phyloP scores from a whole-genome alignment of 495 filamentous ascomycete species.

The Parmelia sp. region DNA sequence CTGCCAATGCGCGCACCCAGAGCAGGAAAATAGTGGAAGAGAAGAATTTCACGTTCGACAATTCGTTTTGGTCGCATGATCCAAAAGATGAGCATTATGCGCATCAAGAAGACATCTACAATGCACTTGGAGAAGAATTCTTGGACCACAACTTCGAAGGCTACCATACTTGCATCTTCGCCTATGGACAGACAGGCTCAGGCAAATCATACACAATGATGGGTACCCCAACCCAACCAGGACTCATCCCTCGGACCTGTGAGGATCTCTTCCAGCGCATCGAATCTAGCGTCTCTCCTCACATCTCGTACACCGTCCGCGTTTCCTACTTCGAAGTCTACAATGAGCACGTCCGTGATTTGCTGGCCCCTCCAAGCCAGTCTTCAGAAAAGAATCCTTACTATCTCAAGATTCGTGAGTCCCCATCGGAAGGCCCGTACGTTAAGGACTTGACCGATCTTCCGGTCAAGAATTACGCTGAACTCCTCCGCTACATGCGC shows the following conservation, averaged over 20 bases:
- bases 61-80: slow-evolving; percentile 93
- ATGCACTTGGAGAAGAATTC: slow-evolving; percentile 90
- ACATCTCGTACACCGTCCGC: slow-evolving; percentile 91
- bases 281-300: slow-evolving; percentile 71
- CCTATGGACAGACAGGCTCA: slow-evolving; percentile 95
- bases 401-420: slow-evolving; percentile 96
- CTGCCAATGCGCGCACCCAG: slow-evolving; percentile 60
- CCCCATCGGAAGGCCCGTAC: slow-evolving; percentile 91
- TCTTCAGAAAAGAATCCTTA: slow-evolving; percentile 57
- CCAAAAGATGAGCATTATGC: slow-evolving; percentile 67
- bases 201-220: slow-evolving; percentile 99
- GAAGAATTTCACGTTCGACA: slow-evolving; percentile 92
- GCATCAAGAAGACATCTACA: slow-evolving; percentile 88
- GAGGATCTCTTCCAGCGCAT: slow-evolving; percentile 95
- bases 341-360: slow-evolving; percentile 96
- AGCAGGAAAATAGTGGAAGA: slow-evolving; percentile 75
- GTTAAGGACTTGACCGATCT: slow-evolving; percentile 94
- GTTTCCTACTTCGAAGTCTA: slow-evolving; percentile 99
- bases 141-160: slow-evolving; percentile 99
- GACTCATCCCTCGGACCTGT: slow-evolving; percentile 94
- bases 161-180: slow-evolving; percentile 98
- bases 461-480: slow-evolving; percentile 71
- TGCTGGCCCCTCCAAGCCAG: slow-evolving; percentile 67
- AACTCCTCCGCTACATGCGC: slow-evolving; percentile 86
- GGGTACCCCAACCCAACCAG: slow-evolving; percentile 80